A percentile compares a stretch with the other conserved stretches of the same genome.
phyloP scores from a whole-genome alignment of 306 rosid species.

The Lablab purpureus region DNA sequence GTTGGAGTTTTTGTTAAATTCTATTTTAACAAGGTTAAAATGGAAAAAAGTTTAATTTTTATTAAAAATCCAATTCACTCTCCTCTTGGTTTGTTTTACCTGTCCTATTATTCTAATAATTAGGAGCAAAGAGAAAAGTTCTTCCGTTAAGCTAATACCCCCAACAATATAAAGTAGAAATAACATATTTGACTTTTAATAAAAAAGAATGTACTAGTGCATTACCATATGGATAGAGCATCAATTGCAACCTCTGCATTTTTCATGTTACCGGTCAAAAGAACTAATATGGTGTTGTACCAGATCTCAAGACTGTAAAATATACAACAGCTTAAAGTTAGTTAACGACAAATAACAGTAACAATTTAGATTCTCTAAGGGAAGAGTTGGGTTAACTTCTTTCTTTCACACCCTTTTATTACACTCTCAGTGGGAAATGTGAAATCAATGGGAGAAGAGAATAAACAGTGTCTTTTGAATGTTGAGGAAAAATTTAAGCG shows the following conservation, averaged over 20 bases:
- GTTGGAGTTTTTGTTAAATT: no score
- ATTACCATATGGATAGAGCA: slow-evolving; percentile 71
- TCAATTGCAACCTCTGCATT: slow-evolving; percentile 59
- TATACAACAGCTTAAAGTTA: background rate
- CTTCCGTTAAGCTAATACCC: background rate
- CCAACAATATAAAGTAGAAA: slow-evolving; percentile 11
- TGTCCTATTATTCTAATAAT: no score
- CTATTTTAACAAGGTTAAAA: no score
- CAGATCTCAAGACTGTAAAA: slow-evolving; percentile 61
- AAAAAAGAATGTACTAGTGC: background rate
- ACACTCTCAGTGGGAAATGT: background rate
- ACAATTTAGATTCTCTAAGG: background rate
- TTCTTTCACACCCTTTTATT: background rate
- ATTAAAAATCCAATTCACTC: no score
- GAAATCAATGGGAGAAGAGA: background rate
- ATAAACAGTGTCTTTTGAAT: background rate
- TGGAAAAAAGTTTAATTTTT: no score
- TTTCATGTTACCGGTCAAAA: slow-evolving; percentile 60
- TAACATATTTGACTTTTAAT: background rate
- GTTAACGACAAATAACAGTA: background rate
- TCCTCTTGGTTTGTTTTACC: no score
- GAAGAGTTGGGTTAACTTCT: background rate
- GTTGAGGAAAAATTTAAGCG: background rate
- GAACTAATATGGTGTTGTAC: slow-evolving; percentile 61
- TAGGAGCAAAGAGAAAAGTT: background rate